Evolutionary conservation across 2,329 filamentous ascomycete species (phyloP).

Genomic region (Aspergillus luchuensis): DNA sequence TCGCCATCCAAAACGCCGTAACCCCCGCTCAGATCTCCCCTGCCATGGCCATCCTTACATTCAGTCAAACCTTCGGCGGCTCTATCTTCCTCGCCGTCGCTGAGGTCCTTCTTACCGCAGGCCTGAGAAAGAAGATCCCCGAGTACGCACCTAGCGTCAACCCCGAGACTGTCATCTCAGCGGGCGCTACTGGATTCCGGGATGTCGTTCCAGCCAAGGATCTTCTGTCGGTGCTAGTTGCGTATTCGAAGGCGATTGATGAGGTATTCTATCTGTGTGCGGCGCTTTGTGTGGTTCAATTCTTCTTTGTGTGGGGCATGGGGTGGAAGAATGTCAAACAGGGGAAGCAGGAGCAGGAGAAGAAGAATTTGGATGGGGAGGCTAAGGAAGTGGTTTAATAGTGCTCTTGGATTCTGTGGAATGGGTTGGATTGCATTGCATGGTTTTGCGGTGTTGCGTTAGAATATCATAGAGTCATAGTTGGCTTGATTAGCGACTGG

Average conservation of each 20-base stretch:
- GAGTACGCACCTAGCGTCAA: slow-evolving; percentile 39
- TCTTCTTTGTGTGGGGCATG: slow-evolving; percentile 26
- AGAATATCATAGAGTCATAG: background rate
- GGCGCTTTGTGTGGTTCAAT: slow-evolving; percentile 18
- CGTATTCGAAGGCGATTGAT: slow-evolving; percentile 33
- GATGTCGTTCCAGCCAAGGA: slow-evolving; percentile 32
- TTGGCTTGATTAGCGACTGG: background rate
- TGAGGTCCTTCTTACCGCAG: slow-evolving; percentile 53
- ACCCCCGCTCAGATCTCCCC: slow-evolving; percentile 39
- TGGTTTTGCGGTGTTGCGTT: background rate
- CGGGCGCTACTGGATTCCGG: slow-evolving; percentile 49
- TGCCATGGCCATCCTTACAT: slow-evolving; percentile 45
- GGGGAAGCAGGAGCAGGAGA: slow-evolving; percentile 12
- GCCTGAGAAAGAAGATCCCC: slow-evolving; percentile 37
- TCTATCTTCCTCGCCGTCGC: slow-evolving; percentile 55
- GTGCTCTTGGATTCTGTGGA: too few relatives aligned
- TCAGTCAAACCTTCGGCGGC: slow-evolving; percentile 46
- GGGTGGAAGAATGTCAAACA: slow-evolving; percentile 32
- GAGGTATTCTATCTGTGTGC: slow-evolving; percentile 30
- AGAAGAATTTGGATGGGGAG: background rate
- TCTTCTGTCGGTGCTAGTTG: slow-evolving; percentile 33
- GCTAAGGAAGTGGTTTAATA: background rate
- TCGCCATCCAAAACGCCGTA: slow-evolving; percentile 45
- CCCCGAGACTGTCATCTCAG: slow-evolving; percentile 39
- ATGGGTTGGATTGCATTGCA: background rate